Evolutionary conservation across 2,329 filamentous ascomycete genomes (phyloP), one percentile per base, ranked within the genome.

Genomic region (Metarhizium brunneum): DNA sequence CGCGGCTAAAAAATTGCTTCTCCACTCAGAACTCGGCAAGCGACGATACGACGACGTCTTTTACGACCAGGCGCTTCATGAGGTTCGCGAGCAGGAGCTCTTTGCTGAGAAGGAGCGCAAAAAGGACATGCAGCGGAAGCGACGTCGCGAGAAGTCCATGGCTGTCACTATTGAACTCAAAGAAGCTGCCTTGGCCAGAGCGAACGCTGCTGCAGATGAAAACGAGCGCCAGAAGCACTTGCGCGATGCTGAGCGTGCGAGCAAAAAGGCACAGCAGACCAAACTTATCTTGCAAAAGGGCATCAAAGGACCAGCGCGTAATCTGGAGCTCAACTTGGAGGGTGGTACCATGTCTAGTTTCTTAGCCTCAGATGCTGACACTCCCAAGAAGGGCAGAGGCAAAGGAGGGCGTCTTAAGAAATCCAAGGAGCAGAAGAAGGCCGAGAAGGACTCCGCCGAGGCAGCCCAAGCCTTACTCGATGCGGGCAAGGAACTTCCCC

Each of bases 51-150:
- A 89, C 57, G 80, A 87, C 14, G 76, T 85, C 49, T 85, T 94
- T 68, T 92, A 91, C 66, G 83, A 88, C 18, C 85, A 88, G 45
- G 92, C 94, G 1, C 81, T 92, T 57, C 83, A 88, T 54, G 87
- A 96, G 64, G 92, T 97, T 2, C 88, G 94, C 62, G 87, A 91
- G 59, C 90, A 90, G 61, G 92, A 96, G 69, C 79, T 96, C 7
- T 87, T 88, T 58, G 91, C 92, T 58, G 94, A 99, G 71, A 99
- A 99, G 74, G 94, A 99, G 73, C 90, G 94, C 61, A 99, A 99
- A 77, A 99, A 99, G 76, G 94, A 99, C 67, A 97, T 99, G 90
- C 94, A 99, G 70, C 88, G 94, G 60, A 99, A 97, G 76, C 84
- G 94, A 58, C 86, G 94, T 47, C 87, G 94, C 18, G 92, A 97